A percentile compares a stretch with the other conserved stretches of the same genome.
These are phyloP conservation scores for Geoglossum cookeanum DNA, from an alignment of 2,329 filamentous ascomycete species.

Conservation along the genomic window DNA sequence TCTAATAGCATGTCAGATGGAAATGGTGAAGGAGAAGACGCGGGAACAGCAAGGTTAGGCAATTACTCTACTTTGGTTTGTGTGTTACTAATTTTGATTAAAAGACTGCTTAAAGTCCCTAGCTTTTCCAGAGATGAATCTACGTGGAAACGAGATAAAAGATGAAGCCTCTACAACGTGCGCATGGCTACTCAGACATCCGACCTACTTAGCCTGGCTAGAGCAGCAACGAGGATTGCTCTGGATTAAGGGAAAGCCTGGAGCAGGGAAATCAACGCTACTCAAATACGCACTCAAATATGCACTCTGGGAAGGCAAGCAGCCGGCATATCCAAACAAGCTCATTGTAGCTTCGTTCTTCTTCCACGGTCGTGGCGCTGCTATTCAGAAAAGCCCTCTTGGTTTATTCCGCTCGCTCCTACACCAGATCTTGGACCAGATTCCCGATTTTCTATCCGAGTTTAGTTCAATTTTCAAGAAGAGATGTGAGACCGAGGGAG, in stretches of 20 bases:
- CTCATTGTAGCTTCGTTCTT: constrained; percentile 8
- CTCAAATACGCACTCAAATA: constrained; percentile 9
- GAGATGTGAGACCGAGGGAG: constrained; percentile 5
- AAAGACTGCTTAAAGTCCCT: not conserved
- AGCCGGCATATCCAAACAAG: not conserved
- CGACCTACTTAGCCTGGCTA: constrained; percentile 10
- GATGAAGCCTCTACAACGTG: constrained; percentile 8
- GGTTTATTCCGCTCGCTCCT: constrained; percentile 21
- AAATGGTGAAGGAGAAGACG: not conserved
- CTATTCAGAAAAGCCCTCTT: constrained; percentile 4
- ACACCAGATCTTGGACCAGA: constrained; percentile 15
- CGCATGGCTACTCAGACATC: constrained; percentile 11
- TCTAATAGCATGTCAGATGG: not conserved
- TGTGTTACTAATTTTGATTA: not conserved
- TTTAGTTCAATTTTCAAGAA: not conserved
- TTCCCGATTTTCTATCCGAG: constrained; percentile 1
- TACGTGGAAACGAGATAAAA: constrained; percentile 9
- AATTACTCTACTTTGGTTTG: not conserved
- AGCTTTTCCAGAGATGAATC: constrained; percentile 8
- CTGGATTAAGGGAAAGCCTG: constrained; percentile 17
- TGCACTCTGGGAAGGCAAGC: constrained; percentile 1
- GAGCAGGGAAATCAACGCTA: constrained; percentile 14
- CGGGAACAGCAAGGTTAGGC: not conserved
- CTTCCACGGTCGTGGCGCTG: constrained; percentile 24
- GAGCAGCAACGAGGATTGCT: constrained; percentile 11